phyloP scores from a whole-genome alignment of 805 yeast species.

The Yueomyces sp. region DNA sequence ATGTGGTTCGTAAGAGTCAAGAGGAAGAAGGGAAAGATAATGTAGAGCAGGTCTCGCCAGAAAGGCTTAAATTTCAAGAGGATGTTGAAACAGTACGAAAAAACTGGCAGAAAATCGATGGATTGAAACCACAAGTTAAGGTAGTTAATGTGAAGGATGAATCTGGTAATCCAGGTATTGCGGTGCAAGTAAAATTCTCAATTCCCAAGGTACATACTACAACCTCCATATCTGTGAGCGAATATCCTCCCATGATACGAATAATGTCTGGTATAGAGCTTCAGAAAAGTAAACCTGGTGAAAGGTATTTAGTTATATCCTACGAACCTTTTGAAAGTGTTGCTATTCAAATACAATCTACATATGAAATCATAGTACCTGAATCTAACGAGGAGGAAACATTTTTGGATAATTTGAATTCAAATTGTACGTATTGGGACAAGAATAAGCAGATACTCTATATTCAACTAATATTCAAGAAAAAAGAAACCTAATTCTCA shows the following conservation, averaged over 20 bases:
- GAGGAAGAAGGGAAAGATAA: slow-evolving; percentile 8
- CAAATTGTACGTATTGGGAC: slow-evolving; percentile 61
- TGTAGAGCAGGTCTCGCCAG: slow-evolving; percentile 17
- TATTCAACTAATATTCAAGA: slow-evolving; percentile 49
- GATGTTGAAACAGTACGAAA: slow-evolving; percentile 8
- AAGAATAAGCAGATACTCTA: slow-evolving; percentile 52
- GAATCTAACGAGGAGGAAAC: slow-evolving; percentile 17
- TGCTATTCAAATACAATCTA: slow-evolving; percentile 55
- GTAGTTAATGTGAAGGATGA: slow-evolving; percentile 59
- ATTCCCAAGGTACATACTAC: slow-evolving; percentile 22
- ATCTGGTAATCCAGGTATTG: slow-evolving; percentile 46
- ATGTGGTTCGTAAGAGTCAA: slow-evolving; percentile 49
- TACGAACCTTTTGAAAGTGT: slow-evolving; percentile 85
- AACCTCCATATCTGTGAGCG: neutral
- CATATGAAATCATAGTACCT: slow-evolving; percentile 28
- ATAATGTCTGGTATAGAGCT: slow-evolving; percentile 72
- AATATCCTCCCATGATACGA: slow-evolving; percentile 44
- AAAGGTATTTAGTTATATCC: slow-evolving; percentile 56
- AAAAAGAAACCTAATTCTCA: too few relatives aligned
- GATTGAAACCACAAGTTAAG: slow-evolving; percentile 45
- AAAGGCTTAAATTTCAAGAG: slow-evolving; percentile 12
- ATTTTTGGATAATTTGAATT: slow-evolving; percentile 23
- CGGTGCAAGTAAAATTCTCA: slow-evolving; percentile 47
- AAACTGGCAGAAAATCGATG: slow-evolving; percentile 4
- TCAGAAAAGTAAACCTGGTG: slow-evolving; percentile 9